Percentiles rank a stretch among this genome's conserved stretches.
These are phyloP conservation scores for Wallacemonas sp. DNA, from an alignment of 208 protist genomes.

Conservation along the genomic window DNA sequence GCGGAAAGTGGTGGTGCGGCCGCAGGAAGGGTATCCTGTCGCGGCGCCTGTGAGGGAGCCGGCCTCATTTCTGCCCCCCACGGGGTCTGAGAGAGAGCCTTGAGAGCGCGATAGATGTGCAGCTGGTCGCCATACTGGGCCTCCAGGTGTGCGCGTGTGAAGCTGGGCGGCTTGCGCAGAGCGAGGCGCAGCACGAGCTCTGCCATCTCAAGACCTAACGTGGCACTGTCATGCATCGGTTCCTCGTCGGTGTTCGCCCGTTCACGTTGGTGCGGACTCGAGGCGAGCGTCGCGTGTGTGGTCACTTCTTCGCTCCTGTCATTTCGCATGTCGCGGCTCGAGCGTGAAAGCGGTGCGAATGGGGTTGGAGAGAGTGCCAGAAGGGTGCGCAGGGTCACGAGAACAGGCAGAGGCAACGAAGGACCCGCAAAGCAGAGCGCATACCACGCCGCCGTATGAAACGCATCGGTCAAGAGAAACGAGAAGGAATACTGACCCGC, in stretches of 20 bases:
- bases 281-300: too few relatives aligned
- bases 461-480: slow-evolving; percentile 45
- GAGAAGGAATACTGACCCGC: slow-evolving; percentile 3
- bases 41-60: too few relatives aligned
- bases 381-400: slow-evolving; percentile 29
- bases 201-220: slow-evolving; percentile 27
- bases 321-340: too few relatives aligned
- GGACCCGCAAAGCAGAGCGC: slow-evolving; percentile 39
- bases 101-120: slow-evolving; percentile 42
- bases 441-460: slow-evolving; percentile 58
- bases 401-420: slow-evolving; percentile 28
- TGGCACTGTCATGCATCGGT: slow-evolving; percentile 4
- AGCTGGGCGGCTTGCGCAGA: slow-evolving; percentile 33
- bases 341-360: slow-evolving; percentile 13
- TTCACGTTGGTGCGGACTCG: not conserved
- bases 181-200: slow-evolving; percentile 70
- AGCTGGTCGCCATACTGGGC: slow-evolving; percentile 53
- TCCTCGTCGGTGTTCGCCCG: not conserved
- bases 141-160: slow-evolving; percentile 45
- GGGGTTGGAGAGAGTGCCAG: not conserved
- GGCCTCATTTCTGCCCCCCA: slow-evolving; percentile 9
- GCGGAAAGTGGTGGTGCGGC: too few relatives aligned
- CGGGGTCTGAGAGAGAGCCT: not conserved
- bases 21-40: too few relatives aligned
- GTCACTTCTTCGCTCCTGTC: too few relatives aligned